A percentile compares a stretch with the other conserved stretches of the same genome.
Evolutionary conservation across 2,329 filamentous ascomycete genomes (phyloP).

Genomic region (Sordariomycetes sp.): DNA sequence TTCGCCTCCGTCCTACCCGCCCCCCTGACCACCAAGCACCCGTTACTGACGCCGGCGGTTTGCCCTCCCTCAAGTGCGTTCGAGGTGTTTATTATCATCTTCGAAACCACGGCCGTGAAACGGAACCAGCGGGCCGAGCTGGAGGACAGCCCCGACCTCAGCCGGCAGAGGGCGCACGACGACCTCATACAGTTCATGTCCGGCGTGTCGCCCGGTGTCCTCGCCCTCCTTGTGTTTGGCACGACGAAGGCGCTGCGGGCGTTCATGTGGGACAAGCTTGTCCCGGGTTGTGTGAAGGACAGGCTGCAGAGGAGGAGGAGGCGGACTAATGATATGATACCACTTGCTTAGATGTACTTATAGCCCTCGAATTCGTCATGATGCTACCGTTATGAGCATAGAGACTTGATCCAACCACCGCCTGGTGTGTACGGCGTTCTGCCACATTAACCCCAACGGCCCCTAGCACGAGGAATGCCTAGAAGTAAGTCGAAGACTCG

Average conservation of each 20-base stretch:
- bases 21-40: background rate
- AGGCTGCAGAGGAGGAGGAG: background rate
- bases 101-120: conserved; percentile 20
- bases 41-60: too few relatives aligned
- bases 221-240: conserved; percentile 14
- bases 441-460: too few relatives aligned
- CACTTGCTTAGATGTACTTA: too few relatives aligned
- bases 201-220: conserved; percentile 8
- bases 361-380: too few relatives aligned
- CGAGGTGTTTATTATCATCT: conserved; percentile 24
- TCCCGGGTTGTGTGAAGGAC: conserved; percentile 7
- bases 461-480: too few relatives aligned
- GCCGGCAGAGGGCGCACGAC: conserved; percentile 9
- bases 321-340: too few relatives aligned
- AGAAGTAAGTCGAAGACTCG: too few relatives aligned
- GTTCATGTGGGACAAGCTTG: conserved; percentile 10
- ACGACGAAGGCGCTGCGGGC: conserved; percentile 14
- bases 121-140: conserved; percentile 18
- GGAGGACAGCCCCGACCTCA: conserved; percentile 20
- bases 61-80: too few relatives aligned
- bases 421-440: too few relatives aligned
- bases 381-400: too few relatives aligned
- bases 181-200: conserved; percentile 14
- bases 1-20: background rate
- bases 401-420: too few relatives aligned